phyloP scores from a whole-genome alignment of 768 basidiomycete genomes.

The Russula lepida region DNA sequence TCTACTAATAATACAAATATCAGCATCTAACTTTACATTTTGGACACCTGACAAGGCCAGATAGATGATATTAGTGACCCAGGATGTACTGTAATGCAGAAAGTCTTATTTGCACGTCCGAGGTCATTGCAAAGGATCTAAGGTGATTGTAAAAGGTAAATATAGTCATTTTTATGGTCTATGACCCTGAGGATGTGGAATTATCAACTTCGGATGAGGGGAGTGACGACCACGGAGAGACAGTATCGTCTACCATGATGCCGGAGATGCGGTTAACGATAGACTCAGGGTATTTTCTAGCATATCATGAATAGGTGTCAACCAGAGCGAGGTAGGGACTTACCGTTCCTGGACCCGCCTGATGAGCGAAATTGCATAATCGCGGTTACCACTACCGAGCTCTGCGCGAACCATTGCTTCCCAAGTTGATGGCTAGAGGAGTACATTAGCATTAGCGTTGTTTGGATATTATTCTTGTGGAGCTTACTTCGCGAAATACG shows the following conservation, averaged over 20 bases:
- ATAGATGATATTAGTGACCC: constrained; percentile 5
- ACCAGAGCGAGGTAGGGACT: constrained; percentile 18
- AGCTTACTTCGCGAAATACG: constrained; percentile 73
- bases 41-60: not conserved
- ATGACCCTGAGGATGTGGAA: not conserved
- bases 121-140: not conserved
- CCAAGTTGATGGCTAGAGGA: constrained; percentile 75
- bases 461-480: not conserved
- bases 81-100: not conserved
- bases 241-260: constrained; percentile 65
- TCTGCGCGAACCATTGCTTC: constrained; percentile 95
- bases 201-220: constrained; percentile 10
- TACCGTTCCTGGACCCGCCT: constrained; percentile 66
- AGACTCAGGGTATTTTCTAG: constrained; percentile 66
- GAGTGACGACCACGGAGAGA: constrained; percentile 35
- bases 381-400: constrained; percentile 65
- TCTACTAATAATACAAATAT: constrained; percentile 12
- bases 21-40: constrained; percentile 13
- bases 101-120: not conserved
- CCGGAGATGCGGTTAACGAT: constrained; percentile 75
- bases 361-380: constrained; percentile 59
- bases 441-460: not conserved
- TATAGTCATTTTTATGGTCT: constrained; percentile 6
- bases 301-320: constrained; percentile 15
- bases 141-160: not conserved